phyloP scores from a whole-genome alignment of 2,329 filamentous ascomycete genomes.

The Emergomyces pasteurianus region DNA sequence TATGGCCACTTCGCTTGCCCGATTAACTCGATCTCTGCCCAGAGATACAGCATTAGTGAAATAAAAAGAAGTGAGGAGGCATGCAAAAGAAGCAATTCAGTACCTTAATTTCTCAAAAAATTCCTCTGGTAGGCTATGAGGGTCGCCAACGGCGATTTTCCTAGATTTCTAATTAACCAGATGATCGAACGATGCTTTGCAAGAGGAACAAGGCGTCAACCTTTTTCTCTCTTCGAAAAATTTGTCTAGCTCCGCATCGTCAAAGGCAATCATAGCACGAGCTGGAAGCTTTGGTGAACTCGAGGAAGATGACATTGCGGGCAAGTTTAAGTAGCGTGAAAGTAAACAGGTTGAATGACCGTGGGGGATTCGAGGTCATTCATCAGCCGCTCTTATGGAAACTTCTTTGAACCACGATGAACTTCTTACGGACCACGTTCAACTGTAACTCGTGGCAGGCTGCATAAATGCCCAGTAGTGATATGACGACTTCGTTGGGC shows the following conservation, averaged over 20 bases:
- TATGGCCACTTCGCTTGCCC: not conserved
- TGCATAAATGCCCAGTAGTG: not conserved
- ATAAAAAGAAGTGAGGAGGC: too few relatives aligned
- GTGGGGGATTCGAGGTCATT: too few relatives aligned
- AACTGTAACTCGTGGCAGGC: too few relatives aligned
- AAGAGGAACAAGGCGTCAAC: not conserved
- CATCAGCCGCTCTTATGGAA: not conserved
- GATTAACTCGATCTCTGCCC: not conserved
- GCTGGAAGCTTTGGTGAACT: not conserved
- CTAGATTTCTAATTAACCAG: not conserved
- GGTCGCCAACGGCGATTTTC: not conserved
- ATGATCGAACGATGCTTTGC: not conserved
- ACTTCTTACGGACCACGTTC: too few relatives aligned
- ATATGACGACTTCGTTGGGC: too few relatives aligned
- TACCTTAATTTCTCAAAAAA: not conserved
- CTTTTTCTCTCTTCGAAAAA: not conserved
- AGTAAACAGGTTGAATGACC: too few relatives aligned
- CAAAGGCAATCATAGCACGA: not conserved
- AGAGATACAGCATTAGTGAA: not conserved
- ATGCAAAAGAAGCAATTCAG: not conserved
- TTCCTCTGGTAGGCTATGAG: not conserved
- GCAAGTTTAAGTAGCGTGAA: not conserved
- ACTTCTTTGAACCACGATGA: too few relatives aligned
- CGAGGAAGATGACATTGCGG: not conserved
- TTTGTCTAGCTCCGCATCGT: not conserved